phyloP scores from a whole-genome alignment of 768 basidiomycete species.

The Asterophora parasitica region DNA sequence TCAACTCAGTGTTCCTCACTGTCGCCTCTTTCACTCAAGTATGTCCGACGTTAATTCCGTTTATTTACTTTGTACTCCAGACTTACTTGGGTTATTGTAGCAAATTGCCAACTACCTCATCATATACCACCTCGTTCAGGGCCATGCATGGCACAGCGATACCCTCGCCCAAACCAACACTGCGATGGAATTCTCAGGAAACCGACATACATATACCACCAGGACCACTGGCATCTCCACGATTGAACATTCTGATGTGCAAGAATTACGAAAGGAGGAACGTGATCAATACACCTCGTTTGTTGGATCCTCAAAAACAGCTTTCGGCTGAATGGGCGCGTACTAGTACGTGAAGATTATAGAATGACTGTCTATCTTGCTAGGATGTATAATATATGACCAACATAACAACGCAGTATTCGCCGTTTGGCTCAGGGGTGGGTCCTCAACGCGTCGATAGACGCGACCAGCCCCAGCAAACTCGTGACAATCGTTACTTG shows the following conservation, averaged over 20 bases:
- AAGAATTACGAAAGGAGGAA: not conserved
- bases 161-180: conserved; percentile 17
- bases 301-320: not conserved
- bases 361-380: no score
- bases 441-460: no score
- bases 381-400: not conserved
- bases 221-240: not conserved
- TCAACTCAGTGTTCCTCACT: conserved; percentile 34
- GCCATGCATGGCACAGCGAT: conserved; percentile 33
- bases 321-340: no score
- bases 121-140: conserved; percentile 36
- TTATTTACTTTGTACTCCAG: not conserved
- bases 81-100: conserved; percentile 8
- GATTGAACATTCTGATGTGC: not conserved
- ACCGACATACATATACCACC: not conserved
- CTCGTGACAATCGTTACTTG: no score
- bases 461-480: no score
- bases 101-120: conserved; percentile 38
- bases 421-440: no score
- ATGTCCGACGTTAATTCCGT: conserved; percentile 1
- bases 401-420: no score
- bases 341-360: no score
- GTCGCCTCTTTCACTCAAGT: conserved; percentile 33
- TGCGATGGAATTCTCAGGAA: not conserved
- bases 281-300: not conserved